phyloP scores from a whole-genome alignment of 352 stramenopile species.

The Phytopythium mirpurense region DNA sequence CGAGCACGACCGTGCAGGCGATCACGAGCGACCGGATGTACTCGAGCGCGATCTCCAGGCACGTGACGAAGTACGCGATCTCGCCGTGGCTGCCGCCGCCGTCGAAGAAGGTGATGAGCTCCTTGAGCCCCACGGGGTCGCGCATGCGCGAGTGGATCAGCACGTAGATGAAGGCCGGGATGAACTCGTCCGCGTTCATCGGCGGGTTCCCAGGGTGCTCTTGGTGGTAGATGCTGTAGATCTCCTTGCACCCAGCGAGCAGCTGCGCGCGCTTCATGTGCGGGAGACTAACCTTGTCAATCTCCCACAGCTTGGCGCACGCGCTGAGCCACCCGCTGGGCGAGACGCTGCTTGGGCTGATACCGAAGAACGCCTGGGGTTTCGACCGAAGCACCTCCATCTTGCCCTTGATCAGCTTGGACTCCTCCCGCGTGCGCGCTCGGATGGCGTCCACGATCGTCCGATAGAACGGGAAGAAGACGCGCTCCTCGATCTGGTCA shows the following conservation, averaged over 20 bases:
- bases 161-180: slow-evolving; percentile 86
- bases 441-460: slow-evolving; percentile 61
- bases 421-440: slow-evolving; percentile 49
- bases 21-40: slow-evolving; percentile 83
- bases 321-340: slow-evolving; percentile 53
- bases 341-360: slow-evolving; percentile 61
- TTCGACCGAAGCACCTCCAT: slow-evolving; percentile 78
- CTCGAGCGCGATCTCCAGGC: slow-evolving; percentile 83
- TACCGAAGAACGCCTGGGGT: slow-evolving; percentile 81
- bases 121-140: slow-evolving; percentile 68
- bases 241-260: slow-evolving; percentile 74
- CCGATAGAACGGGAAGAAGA: slow-evolving; percentile 78
- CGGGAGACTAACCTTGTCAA: slow-evolving; percentile 73
- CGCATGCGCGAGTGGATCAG: slow-evolving; percentile 68
- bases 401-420: slow-evolving; percentile 71
- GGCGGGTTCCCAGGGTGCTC: slow-evolving; percentile 68
- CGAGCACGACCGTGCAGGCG: slow-evolving; percentile 75
- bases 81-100: slow-evolving; percentile 61
- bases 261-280: slow-evolving; percentile 82
- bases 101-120: slow-evolving; percentile 80
- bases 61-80: slow-evolving; percentile 85
- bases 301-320: slow-evolving; percentile 56
- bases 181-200: slow-evolving; percentile 86
- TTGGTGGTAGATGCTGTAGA: slow-evolving; percentile 68
- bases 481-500: slow-evolving; percentile 81